Evolutionary conservation across 2,329 filamentous ascomycete species (phyloP).

Genomic region (Paracorniculantispora psalliotae): DNA sequence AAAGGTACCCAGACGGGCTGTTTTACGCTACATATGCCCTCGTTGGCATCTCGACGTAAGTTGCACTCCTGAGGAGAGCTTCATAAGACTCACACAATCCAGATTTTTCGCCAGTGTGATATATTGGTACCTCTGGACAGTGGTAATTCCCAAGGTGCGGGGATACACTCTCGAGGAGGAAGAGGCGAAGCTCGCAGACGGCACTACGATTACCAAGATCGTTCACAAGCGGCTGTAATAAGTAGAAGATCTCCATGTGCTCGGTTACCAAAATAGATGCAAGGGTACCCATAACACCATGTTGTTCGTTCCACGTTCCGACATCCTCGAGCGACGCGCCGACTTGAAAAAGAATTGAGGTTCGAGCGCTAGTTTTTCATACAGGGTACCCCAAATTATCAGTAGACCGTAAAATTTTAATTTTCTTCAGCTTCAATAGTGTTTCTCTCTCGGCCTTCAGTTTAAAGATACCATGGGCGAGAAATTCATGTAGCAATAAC

Average conservation of each 20-base stretch:
- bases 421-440: no score
- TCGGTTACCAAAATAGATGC: constrained; percentile 55
- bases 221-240: constrained; percentile 25
- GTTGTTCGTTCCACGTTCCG: constrained; percentile 49
- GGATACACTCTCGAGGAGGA: constrained; percentile 60
- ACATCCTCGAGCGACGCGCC: constrained; percentile 32
- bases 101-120: constrained; percentile 54
- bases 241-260: constrained; percentile 44
- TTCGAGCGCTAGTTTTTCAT: constrained; percentile 50
- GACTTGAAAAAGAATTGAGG: constrained; percentile 56
- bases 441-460: no score
- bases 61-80: background rate
- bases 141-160: constrained; percentile 52
- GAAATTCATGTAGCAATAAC: background rate
- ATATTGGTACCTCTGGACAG: constrained; percentile 67
- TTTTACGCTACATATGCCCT: constrained; percentile 52
- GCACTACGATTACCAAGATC: constrained; percentile 60
- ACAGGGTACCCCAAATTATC: no score
- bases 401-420: no score
- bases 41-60: constrained; percentile 49
- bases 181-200: constrained; percentile 56
- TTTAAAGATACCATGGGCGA: no score
- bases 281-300: constrained; percentile 47
- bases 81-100: background rate
- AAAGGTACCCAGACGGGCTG: constrained; percentile 38